Conservation (phyloP, 2,329 filamentous ascomycete species). For the Hansfordia pulvinata region DNA sequence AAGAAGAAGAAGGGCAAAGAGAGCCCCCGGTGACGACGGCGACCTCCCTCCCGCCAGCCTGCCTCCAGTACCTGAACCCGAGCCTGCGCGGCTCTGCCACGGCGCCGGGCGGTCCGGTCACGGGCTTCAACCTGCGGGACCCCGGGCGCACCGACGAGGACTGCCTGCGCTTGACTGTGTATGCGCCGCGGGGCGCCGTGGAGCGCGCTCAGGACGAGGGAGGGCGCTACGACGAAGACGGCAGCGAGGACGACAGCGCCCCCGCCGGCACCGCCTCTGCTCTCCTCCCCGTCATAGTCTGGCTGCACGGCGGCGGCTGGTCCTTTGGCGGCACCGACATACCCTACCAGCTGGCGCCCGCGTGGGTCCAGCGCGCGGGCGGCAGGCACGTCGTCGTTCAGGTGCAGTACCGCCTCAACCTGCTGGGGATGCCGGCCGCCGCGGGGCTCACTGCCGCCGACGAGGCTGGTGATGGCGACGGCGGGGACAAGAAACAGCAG, state of each 20-base stretch:
- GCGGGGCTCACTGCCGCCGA: too few species aligned
- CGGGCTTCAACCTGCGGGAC: conserved; percentile 9
- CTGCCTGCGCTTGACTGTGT: conserved; percentile 12
- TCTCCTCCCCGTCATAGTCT: conserved; percentile 12
- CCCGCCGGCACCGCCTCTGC: too few species aligned
- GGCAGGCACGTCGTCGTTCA: conserved; percentile 2
- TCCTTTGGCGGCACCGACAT: conserved; percentile 2
- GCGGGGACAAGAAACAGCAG: too few species aligned
- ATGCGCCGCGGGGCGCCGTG: conserved; percentile 6
- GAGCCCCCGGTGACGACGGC: conserved; percentile 6
- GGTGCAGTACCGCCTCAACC: conserved; percentile 2
- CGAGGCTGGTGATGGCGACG: too few species aligned
- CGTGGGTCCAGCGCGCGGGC: conserved; percentile 3
- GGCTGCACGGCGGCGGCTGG: conserved; percentile 11
- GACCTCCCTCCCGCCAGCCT: conserved; percentile 7
- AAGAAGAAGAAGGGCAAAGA: too few species aligned
- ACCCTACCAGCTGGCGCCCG: conserved; percentile 2
- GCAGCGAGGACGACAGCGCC: too few species aligned
- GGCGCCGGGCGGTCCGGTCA: conserved; percentile 5
- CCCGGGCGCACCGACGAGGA: conserved; percentile 9
- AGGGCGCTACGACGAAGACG: too few species aligned
- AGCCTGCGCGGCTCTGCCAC: conserved; percentile 4
- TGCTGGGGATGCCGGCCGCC: neutral
- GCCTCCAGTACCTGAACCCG: conserved; percentile 7
- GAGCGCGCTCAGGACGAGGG: too few species aligned